phyloP scores from a whole-genome alignment of 2,329 filamentous ascomycete species.

The Hymenoscyphus occultus region DNA sequence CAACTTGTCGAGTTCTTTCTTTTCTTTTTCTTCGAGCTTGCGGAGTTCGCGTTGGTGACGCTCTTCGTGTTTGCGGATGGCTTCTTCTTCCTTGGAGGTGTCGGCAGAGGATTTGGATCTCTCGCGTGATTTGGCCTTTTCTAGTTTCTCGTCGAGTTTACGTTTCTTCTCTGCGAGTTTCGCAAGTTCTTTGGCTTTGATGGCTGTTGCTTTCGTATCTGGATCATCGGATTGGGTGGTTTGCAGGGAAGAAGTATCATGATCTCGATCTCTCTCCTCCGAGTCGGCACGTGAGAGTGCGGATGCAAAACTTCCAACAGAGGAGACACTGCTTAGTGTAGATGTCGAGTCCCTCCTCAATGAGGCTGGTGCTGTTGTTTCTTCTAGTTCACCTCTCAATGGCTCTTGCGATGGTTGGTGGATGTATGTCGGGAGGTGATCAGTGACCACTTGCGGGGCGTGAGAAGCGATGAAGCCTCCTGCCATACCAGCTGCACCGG shows the following conservation, averaged over 20 bases:
- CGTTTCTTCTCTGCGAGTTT: conserved; percentile 59
- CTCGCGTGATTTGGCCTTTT: conserved; percentile 51
- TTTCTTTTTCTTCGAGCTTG: conserved; percentile 65
- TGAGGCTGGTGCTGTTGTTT: neutral
- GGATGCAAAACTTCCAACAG: conserved; percentile 50
- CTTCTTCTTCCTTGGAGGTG: conserved; percentile 48
- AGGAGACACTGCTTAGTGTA: conserved; percentile 42
- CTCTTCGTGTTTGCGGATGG: conserved; percentile 56
- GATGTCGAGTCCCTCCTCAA: conserved; percentile 27
- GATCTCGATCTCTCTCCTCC: conserved; percentile 23
- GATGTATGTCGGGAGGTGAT: conserved; percentile 32
- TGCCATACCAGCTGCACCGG: conserved; percentile 50
- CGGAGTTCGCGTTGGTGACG: conserved; percentile 61
- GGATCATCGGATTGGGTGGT: conserved; percentile 41
- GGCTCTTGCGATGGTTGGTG: conserved; percentile 28
- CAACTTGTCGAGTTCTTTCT: conserved; percentile 60
- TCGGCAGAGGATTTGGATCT: conserved; percentile 45
- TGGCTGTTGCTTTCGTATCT: conserved; percentile 33
- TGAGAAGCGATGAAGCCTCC: conserved; percentile 45
- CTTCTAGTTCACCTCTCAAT: neutral
- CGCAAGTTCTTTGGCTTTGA: conserved; percentile 61
- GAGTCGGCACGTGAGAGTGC: conserved; percentile 36
- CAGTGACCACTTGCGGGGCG: conserved; percentile 26
- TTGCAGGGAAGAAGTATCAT: conserved; percentile 32
- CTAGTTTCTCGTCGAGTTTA: conserved; percentile 61